These are phyloP conservation scores for Dactylellina haptotyla DNA, from an alignment of 2,329 filamentous ascomycete genomes.

Conservation along the genomic window DNA sequence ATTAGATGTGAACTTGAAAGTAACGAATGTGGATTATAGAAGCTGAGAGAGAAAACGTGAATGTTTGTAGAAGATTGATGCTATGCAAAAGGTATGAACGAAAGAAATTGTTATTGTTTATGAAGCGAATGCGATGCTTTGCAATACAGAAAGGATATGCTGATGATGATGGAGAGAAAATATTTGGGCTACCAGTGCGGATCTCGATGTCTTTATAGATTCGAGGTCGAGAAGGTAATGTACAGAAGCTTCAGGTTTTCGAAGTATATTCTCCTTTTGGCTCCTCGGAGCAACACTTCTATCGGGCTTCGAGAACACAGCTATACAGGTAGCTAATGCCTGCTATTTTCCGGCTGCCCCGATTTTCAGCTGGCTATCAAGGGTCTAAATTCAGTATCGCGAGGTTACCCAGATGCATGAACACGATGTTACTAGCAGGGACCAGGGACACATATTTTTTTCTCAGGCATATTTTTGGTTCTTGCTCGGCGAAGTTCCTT, in stretches of 20 bases:
- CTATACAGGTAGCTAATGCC: conserved; percentile 6
- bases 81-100: neutral
- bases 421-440: neutral
- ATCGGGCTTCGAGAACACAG: neutral
- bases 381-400: neutral
- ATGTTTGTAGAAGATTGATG: neutral
- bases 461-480: conserved; percentile 8
- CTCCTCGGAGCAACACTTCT: neutral
- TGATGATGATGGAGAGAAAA: conserved; percentile 16
- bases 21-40: neutral
- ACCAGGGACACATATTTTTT: conserved; percentile 4
- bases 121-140: neutral
- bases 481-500: conserved; percentile 3
- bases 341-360: neutral
- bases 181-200: neutral
- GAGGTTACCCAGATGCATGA: neutral
- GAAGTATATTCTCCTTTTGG: too few species aligned
- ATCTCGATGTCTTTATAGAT: conserved; percentile 18
- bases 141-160: neutral
- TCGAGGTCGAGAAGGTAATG: neutral
- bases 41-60: neutral
- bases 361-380: neutral
- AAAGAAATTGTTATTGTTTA: neutral
- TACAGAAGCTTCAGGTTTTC: too few species aligned
- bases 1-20: neutral